Base-by-base conservation (phyloP, 257 asterid species). In the Avicennia marina region DNA sequence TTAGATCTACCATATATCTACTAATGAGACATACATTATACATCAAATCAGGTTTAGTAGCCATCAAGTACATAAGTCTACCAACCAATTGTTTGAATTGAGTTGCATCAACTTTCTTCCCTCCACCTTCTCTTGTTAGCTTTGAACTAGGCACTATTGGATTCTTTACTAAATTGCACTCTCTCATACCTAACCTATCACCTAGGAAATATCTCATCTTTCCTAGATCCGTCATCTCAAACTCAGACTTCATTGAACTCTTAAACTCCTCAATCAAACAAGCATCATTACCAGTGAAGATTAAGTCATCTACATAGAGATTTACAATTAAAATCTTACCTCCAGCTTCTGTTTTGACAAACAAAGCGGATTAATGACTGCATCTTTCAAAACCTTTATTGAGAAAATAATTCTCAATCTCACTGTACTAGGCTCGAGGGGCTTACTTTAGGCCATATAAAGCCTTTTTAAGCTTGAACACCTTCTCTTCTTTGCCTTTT, bases 401-500 rank as follows among this genome's bases (percentile, higher is more conserved):
- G 15, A 49, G 16, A n/a, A 49, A 21, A 15, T 22, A 49, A 27
- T 4, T 15, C 22, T 49, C 56, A 22, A 49, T 27, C 7, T 21
- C 36, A 25, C 34, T 49, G 36, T 49, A 49, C 56, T 15, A 22
- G 18, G 56, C 56, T 2, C 34, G 34, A 22, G 56, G 56, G 6
- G 56, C 33, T 27, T 49, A 34, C 17, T 49, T 49, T 8, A 49
- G 56, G 18, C 33, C 56, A 21, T 49, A 49, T 2, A 49, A n/a
- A 8, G 34, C 16, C 8, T n/a, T 24, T 27, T 49, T 49, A 6
- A 25, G 36, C 16, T 11, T 22, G 13, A 22, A 49, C 22, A 49
- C 56, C 22, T 49, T 49, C 22, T 27, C 13, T n/a, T 49, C 36
- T 11, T 49, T 8, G 10, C 34, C 16, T 11, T 24, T 27, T 25